Conservation (phyloP, 805 yeast genomes). For the Pichia ethanolica region DNA sequence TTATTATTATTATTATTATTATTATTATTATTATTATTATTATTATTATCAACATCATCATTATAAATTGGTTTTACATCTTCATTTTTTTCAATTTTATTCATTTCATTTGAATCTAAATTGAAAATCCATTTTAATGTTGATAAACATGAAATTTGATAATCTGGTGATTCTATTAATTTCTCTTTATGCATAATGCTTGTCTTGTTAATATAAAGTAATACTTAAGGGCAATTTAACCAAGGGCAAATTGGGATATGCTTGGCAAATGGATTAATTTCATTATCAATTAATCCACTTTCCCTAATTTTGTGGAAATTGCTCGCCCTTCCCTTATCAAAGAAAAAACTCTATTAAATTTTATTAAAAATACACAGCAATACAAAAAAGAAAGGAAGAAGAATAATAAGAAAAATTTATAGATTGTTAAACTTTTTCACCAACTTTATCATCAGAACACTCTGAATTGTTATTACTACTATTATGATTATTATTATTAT, state of each 20-base stretch:
- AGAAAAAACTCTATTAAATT: too few relatives aligned
- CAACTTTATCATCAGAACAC: too few relatives aligned
- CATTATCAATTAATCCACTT: too few relatives aligned
- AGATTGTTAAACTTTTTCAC: too few relatives aligned
- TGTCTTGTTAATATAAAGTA: too few relatives aligned
- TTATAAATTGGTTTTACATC: neutral
- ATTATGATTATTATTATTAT: too few relatives aligned
- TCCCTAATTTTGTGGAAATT: too few relatives aligned
- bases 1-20: neutral
- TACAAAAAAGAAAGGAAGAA: neutral
- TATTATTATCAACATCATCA: neutral
- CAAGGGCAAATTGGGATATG: neutral
- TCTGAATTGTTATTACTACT: too few relatives aligned
- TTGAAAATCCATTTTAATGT: constrained; percentile 5
- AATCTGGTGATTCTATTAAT: constrained; percentile 9
- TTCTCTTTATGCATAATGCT: neutral
- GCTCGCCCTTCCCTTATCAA: too few relatives aligned
- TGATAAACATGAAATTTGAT: constrained; percentile 6
- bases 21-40: neutral
- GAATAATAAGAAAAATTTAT: too few relatives aligned
- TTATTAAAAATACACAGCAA: too few relatives aligned
- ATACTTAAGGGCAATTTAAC: neutral
- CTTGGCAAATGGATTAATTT: too few relatives aligned
- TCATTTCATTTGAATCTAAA: neutral
- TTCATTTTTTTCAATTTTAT: neutral